Percentiles rank a stretch among this genome's conserved stretches.
Evolutionary conservation across 164 flowering plant genomes (phyloP).

Genomic region (Aristolochia fimbriata): DNA sequence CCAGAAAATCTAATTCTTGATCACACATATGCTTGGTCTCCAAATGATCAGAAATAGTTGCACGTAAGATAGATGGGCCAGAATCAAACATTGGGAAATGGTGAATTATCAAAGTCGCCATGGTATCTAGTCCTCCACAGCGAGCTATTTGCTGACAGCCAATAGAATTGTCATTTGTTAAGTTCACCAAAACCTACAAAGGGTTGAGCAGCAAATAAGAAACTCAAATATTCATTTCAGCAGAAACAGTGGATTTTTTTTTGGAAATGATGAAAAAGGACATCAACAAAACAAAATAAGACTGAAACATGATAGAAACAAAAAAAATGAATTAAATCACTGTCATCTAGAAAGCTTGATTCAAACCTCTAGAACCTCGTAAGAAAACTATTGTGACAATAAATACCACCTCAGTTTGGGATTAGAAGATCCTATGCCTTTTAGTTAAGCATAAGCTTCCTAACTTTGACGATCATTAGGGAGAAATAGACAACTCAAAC

Average conservation of each 20-base stretch:
- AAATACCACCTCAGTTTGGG: no score
- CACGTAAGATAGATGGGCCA: constrained; percentile 12
- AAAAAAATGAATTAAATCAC: no score
- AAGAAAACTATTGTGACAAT: no score
- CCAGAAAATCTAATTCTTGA: constrained; percentile 87
- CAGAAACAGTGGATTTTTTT: background rate
- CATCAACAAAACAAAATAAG: background rate
- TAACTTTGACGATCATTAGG: no score
- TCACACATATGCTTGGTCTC: constrained; percentile 50
- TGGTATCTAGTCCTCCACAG: constrained; percentile 75
- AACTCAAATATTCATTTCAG: background rate
- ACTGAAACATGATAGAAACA: background rate
- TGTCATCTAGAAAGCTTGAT: no score
- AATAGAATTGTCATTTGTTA: constrained; percentile 81
- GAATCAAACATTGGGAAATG: constrained; percentile 72
- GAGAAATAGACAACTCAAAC: no score
- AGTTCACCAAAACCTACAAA: constrained; percentile 90
- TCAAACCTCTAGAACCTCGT: no score
- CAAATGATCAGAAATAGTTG: constrained; percentile 20
- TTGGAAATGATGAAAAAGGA: background rate
- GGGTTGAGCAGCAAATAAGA: background rate
- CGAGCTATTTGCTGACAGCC: constrained; percentile 93
- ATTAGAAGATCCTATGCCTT: no score
- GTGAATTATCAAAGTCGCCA: constrained; percentile 58
- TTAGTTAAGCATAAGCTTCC: no score